phyloP scores from a whole-genome alignment of 495 filamentous ascomycete genomes.

The Gamarada debralockiae region DNA sequence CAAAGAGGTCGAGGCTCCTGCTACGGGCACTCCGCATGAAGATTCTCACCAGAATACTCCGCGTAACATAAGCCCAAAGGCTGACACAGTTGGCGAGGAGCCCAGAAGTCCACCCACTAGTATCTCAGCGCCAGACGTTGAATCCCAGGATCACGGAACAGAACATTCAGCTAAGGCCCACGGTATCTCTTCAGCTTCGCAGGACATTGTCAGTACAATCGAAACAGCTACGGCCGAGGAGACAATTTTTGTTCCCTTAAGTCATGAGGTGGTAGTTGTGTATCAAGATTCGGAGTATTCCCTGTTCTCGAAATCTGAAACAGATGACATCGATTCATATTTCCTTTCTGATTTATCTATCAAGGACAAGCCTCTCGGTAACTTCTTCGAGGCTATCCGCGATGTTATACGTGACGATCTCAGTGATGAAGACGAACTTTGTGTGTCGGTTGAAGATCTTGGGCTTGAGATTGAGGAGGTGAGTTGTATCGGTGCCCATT shows the following conservation, averaged over 20 bases:
- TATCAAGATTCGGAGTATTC: constrained; percentile 68
- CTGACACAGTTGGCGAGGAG: not conserved
- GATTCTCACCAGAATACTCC: not conserved
- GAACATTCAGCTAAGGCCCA: not conserved
- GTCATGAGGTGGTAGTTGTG: constrained; percentile 50
- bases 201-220: constrained; percentile 5
- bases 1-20: not conserved
- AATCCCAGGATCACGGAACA: not conserved
- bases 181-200: no score
- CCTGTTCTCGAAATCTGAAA: constrained; percentile 62
- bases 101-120: not conserved
- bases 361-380: constrained; percentile 50
- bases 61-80: not conserved
- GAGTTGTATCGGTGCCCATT: constrained; percentile 25
- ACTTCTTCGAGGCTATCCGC: constrained; percentile 62
- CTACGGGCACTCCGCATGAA: not conserved
- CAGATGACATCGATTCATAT: constrained; percentile 64
- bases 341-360: constrained; percentile 67
- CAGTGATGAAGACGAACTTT: constrained; percentile 61
- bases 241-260: not conserved
- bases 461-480: constrained; percentile 72
- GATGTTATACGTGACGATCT: constrained; percentile 64
- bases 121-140: not conserved
- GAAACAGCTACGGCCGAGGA: constrained; percentile 23
- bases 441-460: constrained; percentile 62